Base-by-base conservation (phyloP, 257 asterid species). In the Echium plantagineum region DNA sequence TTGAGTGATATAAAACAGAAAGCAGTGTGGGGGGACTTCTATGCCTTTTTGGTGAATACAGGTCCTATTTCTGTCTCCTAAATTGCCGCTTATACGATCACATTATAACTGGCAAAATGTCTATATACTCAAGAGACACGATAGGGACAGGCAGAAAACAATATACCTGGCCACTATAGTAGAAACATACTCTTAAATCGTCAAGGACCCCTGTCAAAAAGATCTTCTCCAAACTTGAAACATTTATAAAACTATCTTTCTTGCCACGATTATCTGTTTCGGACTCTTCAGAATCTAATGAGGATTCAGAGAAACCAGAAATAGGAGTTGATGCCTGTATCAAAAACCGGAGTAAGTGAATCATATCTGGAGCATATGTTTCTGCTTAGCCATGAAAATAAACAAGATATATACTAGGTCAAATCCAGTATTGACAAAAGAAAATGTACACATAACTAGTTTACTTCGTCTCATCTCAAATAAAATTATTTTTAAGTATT, bases 151-250 rank as follows among this genome's bases (percentile, higher is more conserved):
- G 12, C 49, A 42, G 15, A 55, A 16, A 7, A 61, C 74, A 19
- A 46, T 81, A 65, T 77, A 85, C 98, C 80, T 78, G 83, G 79
- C 82, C 73, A 66, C 78, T 76, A 72, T 88, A 91, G 76, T 84
- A 76, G 82, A 91, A 82, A 76, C 80, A 63, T 69, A 91, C 80
- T 80, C 85, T 91, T 70, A 91, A 78, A 78, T 85, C 97, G 61
- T 91, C 98, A 67, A 91, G 86, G 64, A 74, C 74, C 52, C 98
- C 97, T 54, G 86, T 88, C 74, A 91, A 70, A 71, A 79, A 84
- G 47, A 91, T 66, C 28, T 72, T 77, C 77, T 91, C 98, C 38
- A 57, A 30, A 71, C 26, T 71, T 42, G 91, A 77, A 51, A 74
- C 62, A 65, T 86, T 85, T 56, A 79, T 52, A 21, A 67, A 48